A percentile compares a stretch with the other conserved stretches of the same genome.
Conservation (phyloP, 441 rosid genomes). For the Viola pubescens region DNA sequence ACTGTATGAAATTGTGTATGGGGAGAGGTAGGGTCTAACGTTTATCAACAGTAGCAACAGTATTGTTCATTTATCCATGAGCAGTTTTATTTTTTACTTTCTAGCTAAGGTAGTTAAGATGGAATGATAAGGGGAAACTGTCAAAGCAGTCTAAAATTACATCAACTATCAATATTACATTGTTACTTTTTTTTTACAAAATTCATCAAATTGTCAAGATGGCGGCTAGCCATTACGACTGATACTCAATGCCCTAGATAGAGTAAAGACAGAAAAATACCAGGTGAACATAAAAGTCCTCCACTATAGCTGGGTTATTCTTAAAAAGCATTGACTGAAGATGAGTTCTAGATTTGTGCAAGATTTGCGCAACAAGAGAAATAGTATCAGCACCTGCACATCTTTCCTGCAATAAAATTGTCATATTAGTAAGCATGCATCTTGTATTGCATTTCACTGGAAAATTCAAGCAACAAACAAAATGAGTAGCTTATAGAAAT, state of each 20-base stretch:
- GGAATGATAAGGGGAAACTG: background rate
- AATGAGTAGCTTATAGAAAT: no score
- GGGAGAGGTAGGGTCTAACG: no score
- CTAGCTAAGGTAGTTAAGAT: background rate
- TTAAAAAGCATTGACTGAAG: conserved; percentile 90
- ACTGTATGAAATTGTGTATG: no score
- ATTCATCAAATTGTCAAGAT: background rate
- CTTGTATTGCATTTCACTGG: no score
- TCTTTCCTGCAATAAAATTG: conserved; percentile 71
- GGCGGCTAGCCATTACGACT: background rate
- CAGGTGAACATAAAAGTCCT: conserved; percentile 77
- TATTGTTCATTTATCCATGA: no score
- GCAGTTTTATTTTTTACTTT: background rate
- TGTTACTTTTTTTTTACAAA: no score
- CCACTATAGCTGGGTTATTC: conserved; percentile 69
- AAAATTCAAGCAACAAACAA: no score
- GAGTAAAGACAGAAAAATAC: conserved; percentile 35
- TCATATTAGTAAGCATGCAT: conserved; percentile 13
- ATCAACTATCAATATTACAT: background rate
- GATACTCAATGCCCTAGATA: conserved; percentile 5
- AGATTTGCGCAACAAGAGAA: conserved; percentile 72
- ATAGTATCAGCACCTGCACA: conserved; percentile 76
- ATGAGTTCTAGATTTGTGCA: conserved; percentile 83
- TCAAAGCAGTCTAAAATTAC: background rate
- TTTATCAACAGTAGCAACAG: no score